These are phyloP conservation scores for Strobilomyces echinocephalus DNA, from an alignment of 768 basidiomycete species.

Conservation along the genomic window DNA sequence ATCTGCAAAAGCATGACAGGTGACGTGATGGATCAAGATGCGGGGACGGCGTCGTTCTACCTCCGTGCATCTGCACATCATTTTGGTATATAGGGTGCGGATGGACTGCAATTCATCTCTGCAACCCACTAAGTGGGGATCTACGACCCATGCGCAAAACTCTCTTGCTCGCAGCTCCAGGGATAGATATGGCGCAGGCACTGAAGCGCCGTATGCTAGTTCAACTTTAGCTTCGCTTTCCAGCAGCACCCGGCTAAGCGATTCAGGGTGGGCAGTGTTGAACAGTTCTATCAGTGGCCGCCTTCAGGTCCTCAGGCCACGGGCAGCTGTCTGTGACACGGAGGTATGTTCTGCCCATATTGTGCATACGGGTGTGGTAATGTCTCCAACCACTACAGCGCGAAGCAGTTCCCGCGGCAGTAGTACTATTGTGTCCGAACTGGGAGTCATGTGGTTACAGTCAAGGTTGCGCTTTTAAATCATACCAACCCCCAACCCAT, in stretches of 20 bases:
- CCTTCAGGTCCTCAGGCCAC: constrained; percentile 17
- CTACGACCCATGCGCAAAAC: background rate
- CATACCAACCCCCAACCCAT: constrained; percentile 17
- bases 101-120: too few species aligned
- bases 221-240: constrained; percentile 4
- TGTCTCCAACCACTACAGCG: constrained; percentile 11
- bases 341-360: constrained; percentile 5
- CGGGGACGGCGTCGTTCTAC: too few species aligned
- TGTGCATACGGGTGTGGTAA: too few species aligned
- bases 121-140: too few species aligned
- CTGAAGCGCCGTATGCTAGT: constrained; percentile 5
- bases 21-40: too few species aligned
- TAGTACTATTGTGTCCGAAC: constrained; percentile 21
- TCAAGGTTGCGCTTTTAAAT: constrained; percentile 19
- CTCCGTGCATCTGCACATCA: too few species aligned
- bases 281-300: constrained; percentile 15
- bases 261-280: constrained; percentile 9
- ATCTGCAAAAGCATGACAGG: too few species aligned
- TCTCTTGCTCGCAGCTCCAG: background rate
- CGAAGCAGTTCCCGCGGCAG: constrained; percentile 15
- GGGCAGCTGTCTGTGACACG: constrained; percentile 19
- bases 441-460: constrained; percentile 6
- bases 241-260: constrained; percentile 6
- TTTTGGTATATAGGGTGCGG: too few species aligned
- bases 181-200: background rate